phyloP scores from a whole-genome alignment of 106 monocot species.

The Xerophyta viscosa region DNA sequence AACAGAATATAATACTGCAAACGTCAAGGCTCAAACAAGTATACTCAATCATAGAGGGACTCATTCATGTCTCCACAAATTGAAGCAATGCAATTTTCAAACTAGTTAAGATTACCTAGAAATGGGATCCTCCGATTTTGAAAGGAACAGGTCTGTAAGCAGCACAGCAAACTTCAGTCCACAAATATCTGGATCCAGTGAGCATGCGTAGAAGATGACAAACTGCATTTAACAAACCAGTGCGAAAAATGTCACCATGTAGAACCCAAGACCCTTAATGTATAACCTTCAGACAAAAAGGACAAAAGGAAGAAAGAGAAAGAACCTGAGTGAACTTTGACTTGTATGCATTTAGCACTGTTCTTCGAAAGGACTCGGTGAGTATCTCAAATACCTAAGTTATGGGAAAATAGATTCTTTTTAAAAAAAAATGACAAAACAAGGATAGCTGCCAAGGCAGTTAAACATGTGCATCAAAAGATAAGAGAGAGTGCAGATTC shows the following conservation, averaged over 20 bases:
- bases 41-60: too few relatives aligned
- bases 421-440: neutral
- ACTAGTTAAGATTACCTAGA: conserved; percentile 45
- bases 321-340: conserved; percentile 88
- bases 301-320: neutral
- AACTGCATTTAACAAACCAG: conserved; percentile 43
- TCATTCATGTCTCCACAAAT: neutral
- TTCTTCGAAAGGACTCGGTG: conserved; percentile 47
- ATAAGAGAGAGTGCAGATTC: too few relatives aligned
- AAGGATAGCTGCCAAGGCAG: too few relatives aligned
- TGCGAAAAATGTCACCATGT: too few relatives aligned
- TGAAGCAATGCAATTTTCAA: neutral
- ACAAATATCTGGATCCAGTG: conserved; percentile 77
- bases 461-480: too few relatives aligned
- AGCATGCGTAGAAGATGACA: conserved; percentile 92
- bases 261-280: too few relatives aligned
- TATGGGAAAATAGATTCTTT: conserved; percentile 6
- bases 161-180: conserved; percentile 51
- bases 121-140: conserved; percentile 35
- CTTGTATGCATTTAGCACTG: conserved; percentile 80
- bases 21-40: too few relatives aligned
- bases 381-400: conserved; percentile 70
- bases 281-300: too few relatives aligned
- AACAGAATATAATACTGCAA: too few relatives aligned
- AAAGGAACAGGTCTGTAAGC: conserved; percentile 69